Base-by-base conservation (phyloP, 495 filamentous ascomycete genomes). In the Daldinia grandis region DNA sequence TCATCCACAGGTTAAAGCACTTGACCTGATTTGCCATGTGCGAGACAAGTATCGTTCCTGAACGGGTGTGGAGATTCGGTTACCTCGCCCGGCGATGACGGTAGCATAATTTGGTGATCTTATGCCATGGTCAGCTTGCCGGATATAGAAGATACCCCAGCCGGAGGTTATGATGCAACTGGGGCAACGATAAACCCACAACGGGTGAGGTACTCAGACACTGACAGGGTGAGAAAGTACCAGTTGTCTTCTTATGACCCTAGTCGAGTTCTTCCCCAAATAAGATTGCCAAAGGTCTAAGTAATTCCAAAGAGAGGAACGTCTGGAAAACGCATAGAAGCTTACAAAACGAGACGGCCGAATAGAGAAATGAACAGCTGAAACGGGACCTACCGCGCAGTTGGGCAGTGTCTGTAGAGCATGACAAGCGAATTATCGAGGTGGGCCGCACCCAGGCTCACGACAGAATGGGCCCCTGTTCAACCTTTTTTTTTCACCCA, bases 41-140 rank as follows among this genome's bases (percentile, higher is more conserved):
- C 81, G 78, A 82, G 82, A 81, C 81, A 71, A 76, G 76, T 79
- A 81, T 78, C 71, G 79, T 81, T 83, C 81, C 81, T 82, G 80
- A 81, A 76, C 74, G 73, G 76, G 78, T 81, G 81, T 74, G 74
- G 69, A 80, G 79, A 73, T 78, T 73, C 75, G 78, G 75, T 76
- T 71, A 77, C 77, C 79, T 80, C 76, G 81, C 70, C 79, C 78
- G 82, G 77, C 79, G 76, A 81, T 80, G 79, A 81, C 80, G 76
- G 79, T 80, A 83, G 80, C 82, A 84, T 85, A 85, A 84, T 84
- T 82, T 81, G 83, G 76, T 79, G 80, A 82, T 85, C 83, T 85
- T 84, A 85, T 84, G 82, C 81, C 80, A 84, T 84, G 81, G 81
- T 79, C 70, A 80, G 72, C 75, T 75, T 82, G 76, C 80, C 79